Base-by-base conservation (phyloP, 345 rosid species). In the Syzygium aqueum region DNA sequence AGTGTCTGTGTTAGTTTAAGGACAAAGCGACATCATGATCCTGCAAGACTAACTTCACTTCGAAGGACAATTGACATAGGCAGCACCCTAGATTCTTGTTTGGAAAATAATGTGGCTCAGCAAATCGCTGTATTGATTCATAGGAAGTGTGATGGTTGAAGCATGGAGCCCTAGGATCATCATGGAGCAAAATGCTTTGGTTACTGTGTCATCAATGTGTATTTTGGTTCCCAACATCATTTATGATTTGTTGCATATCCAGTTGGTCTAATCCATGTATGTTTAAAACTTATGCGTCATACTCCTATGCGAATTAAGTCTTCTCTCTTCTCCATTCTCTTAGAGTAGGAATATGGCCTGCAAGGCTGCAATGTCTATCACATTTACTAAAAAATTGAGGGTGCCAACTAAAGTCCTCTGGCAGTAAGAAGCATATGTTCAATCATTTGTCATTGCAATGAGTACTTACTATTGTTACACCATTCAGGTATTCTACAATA, bases 401-500 rank as follows among this genome's bases (percentile, higher is more conserved):
- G 80, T 12, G 6, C 80, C 80, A 5, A 19, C 80, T 73, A 73
- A 19, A 37, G 82, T 73, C 82, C 82, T 73, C 49, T 73, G 27
- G 37, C 49, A 73, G 19, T 73, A 73, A 73, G 49, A 73, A 33
- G 82, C 49, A 73, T 33, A 37, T 84, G 23, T 82, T 30, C 30
- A 23, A 43, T 54, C n/a, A 27, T 87, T 15, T 83, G 23, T 85
- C 49, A 19, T 46, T 56, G 67, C 4, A 21, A 37, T 37, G 49
- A 73, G 82, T 19, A 37, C 82, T 73, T 37, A 73, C 49, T 2
- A 53, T 83, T 27, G 49, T 82, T 88, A 86, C 27, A 73, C 82
- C 82, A 19, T 73, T 46, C 88, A 97, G 99, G 98, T 96, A 4
- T 96, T 97, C 88, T 97, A 95, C 92, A 97, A 96, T 85, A 91